Base-by-base conservation (phyloP, 2,329 filamentous ascomycete genomes). In the Epichloe elymi region DNA sequence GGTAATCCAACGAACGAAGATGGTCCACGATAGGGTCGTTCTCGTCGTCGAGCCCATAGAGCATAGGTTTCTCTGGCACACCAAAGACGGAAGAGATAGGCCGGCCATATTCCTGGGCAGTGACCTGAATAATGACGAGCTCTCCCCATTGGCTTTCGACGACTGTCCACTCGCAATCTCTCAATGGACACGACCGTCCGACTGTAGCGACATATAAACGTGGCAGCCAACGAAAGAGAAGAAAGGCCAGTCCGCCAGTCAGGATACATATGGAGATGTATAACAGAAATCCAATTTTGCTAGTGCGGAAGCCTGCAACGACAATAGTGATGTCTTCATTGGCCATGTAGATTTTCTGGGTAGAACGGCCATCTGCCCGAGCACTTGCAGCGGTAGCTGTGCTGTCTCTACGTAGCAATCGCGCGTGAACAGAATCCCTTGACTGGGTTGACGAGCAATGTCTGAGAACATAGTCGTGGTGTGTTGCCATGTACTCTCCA, bases 61-160 rank as follows among this genome's bases (percentile, higher is more conserved):
- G 69, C 43, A 73, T 72, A 47, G 74, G 66, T 66, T 88, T 88
- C 51, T 81, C 79, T 1, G 76, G 70, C 2, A 76, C 66, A 0
- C 86, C 86, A 62, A 91, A 91, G 1, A 84, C 74, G 0, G 77
- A 80, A 52, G 73, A 83, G 51, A 79, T 62, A 3, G 74, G 72
- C 52, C 73, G 78, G 46, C 74, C 79, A 64, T 78, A 82, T 19
- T 66, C 63, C 51, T 70, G 71, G 15, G 66, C 67, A 38, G 75
- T 74, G 12, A 97, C 75, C 47, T 81, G 63, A 60, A 95, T 79
- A n/a, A 93, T 79, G 12, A 78, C 75, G 66, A 97, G 86, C 66
- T 97, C 91, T 47, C 86, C 86, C 91, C 93, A 97, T 75, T 97
- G 89, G 61, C 98, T 96, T 76, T 96, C 93, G 56, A 97, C 79